Evolutionary conservation across 257 asterid species (phyloP), one percentile per base, ranked within the genome.

Genomic region (Apocynum venetum): DNA sequence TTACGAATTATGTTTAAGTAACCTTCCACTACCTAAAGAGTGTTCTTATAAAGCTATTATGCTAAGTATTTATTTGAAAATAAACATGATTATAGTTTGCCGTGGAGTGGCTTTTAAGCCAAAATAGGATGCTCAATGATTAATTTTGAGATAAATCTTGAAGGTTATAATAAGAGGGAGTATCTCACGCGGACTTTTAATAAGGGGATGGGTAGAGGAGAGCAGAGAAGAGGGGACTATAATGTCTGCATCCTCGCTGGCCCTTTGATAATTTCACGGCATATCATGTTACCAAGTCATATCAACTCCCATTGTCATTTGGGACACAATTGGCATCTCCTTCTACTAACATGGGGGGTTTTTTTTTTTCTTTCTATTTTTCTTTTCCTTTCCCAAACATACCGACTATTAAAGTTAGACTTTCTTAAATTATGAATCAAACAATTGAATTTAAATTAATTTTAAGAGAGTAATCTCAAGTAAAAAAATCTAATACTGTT

Each of bases 261-360:
- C 64, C 36, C 10, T 81, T 77, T 71, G 47, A 82, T 82, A 63
- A 82, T 78, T n/a, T 41, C 53, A 56, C 70, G 73, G 79, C 86
- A 83, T 52, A 68, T 77, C 86, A 83, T 80, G 86, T 83, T 83
- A 80, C 83, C 47, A 31, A 63, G 48, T 59, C 71, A 75, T 60
- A 76, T 56, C 80, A 70, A 19, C 71, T 74, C 71, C 48, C 82
- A 17, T 73, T 78, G 72, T 74, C 76, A 70, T 73, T 25, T 38
- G 61, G 53, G 78, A 78, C 84, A 77, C 51, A 76, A 71, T 75
- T 79, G 83, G 85, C 80, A 82, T 72, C 80, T 82, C 79, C 72
- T 73, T 47, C 66, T 49, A 55, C 74, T 20, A 43, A 72, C 8
- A 0, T 55, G 2, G 1, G 12, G 1, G 8, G n/a, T 14, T 19